A percentile compares a stretch with the other conserved stretches of the same genome.
Conservation (phyloP, 495 filamentous ascomycete genomes). For the Annulohypoxylon moriforme region DNA sequence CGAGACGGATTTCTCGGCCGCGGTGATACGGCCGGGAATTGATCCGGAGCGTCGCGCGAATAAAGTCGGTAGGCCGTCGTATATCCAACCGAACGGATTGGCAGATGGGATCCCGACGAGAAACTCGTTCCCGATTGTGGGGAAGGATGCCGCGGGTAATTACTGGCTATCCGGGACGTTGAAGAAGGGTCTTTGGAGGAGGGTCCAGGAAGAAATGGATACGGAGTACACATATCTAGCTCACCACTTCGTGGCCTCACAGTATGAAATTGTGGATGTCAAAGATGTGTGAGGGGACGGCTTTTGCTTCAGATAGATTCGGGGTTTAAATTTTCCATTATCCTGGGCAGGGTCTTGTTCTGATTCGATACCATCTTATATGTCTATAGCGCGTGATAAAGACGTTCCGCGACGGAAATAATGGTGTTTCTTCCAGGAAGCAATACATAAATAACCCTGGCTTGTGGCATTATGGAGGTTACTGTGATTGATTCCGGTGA, state of each 20-base stretch:
- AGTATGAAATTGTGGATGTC: neutral
- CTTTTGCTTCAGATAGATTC: neutral
- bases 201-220: conserved; percentile 50
- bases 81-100: conserved; percentile 51
- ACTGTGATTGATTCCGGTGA: neutral
- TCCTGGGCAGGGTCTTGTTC: neutral
- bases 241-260: neutral
- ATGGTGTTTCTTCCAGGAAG: neutral
- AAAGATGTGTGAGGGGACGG: neutral
- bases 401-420: neutral
- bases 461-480: neutral
- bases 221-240: conserved; percentile 27
- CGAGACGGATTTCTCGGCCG: conserved; percentile 58
- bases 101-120: conserved; percentile 41
- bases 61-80: conserved; percentile 33
- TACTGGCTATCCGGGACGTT: conserved; percentile 59
- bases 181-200: conserved; percentile 49
- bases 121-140: conserved; percentile 56
- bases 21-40: conserved; percentile 45
- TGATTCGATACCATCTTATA: conserved; percentile 2
- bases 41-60: conserved; percentile 39
- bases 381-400: neutral
- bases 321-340: neutral
- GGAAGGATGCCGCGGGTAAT: conserved; percentile 62
- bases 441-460: neutral